Evolutionary conservation across 805 yeast species (phyloP), one percentile per base, ranked within the genome.

Genomic region (Suhomyces sp.): DNA sequence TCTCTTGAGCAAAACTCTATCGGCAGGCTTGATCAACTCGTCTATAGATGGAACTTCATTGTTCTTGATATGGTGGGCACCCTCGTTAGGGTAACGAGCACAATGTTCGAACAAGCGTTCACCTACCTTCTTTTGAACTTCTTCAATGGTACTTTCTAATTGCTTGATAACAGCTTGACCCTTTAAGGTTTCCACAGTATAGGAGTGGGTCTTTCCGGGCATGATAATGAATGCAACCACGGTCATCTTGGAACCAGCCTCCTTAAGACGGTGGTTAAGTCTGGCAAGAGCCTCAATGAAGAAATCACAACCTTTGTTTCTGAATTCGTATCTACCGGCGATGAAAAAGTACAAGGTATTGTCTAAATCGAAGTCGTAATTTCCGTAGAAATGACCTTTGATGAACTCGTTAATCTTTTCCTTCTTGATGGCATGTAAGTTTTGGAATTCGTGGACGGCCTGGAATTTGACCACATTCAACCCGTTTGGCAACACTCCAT

Each of bases 401-500:
- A 93, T 83, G 56, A 91, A 91, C 54, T 93, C 97, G 58, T 88
- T 83, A 58, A 91, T 90, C 59, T 87, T 88, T 36, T 81, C 95
- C 71, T 91, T 91, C 63, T 83, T 81, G 47, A 81, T 63, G 17
- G 96, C 96, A 67, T 91, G 98, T 63, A 91, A 71, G 63, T 93
- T 91, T 66, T 91, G 98, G 69, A 91, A 91, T 67, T 91, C 98
- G 63, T 91, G 98, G 48, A 91, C 95, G 1, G 98, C 98, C 54
- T 86, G 91, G 65, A 91, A 91, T 67, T 91, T 91, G 44, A 90
- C 88, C 35, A 91, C 98, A 57, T 91, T 91, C 44, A 91, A 73
- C 16, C 98, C 98, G 58, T 91, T 91, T 36, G 98, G 98, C 56
- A 93, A 75, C 15, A 91, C 97, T 3, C 98, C 98, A 56, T 91